Evolutionary conservation across 129 eudicot species (phyloP).

Genomic region (Sambucus nigra): DNA sequence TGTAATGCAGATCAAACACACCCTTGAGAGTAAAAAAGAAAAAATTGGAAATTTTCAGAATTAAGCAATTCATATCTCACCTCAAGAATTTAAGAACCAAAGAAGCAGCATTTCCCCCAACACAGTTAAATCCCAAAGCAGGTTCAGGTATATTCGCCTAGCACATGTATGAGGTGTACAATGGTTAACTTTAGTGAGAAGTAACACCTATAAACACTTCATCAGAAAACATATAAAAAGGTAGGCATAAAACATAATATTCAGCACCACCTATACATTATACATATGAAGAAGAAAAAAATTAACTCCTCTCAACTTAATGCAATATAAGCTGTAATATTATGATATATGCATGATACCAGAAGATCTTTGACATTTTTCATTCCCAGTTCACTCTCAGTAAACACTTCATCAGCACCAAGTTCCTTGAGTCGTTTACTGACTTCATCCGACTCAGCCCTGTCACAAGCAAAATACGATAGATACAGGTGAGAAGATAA

Average conservation of each 20-base stretch:
- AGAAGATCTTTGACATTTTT: constrained; percentile 67
- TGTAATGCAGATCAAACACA: too few relatives aligned
- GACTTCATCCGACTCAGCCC: constrained; percentile 80
- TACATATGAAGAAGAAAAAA: not conserved
- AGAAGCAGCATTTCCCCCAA: constrained; percentile 98
- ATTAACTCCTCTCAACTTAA: not conserved
- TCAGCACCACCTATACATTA: not conserved
- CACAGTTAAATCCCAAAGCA: constrained; percentile 81
- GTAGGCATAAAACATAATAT: not conserved
- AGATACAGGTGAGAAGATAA: not conserved
- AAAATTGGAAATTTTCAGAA: not conserved
- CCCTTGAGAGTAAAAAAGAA: not conserved
- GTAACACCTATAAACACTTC: too few relatives aligned
- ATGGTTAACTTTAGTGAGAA: not conserved
- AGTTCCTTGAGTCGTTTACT: constrained; percentile 71
- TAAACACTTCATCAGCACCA: constrained; percentile 83
- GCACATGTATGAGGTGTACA: constrained; percentile 6
- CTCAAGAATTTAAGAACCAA: constrained; percentile 78
- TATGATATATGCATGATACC: constrained; percentile 33
- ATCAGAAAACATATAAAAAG: not conserved
- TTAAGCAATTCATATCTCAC: constrained; percentile 24
- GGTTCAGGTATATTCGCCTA: constrained; percentile 80
- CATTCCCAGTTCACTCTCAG: constrained; percentile 71
- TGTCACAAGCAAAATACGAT: constrained; percentile 21
- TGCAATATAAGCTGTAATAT: not conserved